Conservation (phyloP, 2,329 filamentous ascomycete species). For the Xylariaceae sp. region DNA sequence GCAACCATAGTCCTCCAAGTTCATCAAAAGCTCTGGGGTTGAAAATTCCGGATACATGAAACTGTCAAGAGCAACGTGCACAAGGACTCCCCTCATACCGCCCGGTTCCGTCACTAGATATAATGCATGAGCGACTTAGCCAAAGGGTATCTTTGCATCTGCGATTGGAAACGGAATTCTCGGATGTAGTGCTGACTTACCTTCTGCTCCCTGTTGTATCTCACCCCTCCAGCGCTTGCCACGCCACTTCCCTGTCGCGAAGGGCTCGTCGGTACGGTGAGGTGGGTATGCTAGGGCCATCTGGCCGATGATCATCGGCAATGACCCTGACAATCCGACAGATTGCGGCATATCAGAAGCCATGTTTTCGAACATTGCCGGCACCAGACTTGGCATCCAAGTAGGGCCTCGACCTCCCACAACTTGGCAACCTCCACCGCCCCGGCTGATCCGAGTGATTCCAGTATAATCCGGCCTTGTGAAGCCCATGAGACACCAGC, state of each 20-base stretch:
- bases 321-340: slow-evolving; percentile 11
- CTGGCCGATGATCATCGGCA: slow-evolving; percentile 14
- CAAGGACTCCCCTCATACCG: slow-evolving; percentile 13
- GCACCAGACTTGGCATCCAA: slow-evolving; percentile 18
- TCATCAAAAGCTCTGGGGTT: slow-evolving; percentile 1
- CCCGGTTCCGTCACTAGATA: slow-evolving; percentile 1
- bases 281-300: slow-evolving; percentile 17
- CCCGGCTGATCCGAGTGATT: slow-evolving; percentile 6
- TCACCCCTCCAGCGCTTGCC: slow-evolving; percentile 1
- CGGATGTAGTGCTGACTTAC: neutral
- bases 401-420: slow-evolving; percentile 9
- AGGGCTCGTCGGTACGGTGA: slow-evolving; percentile 11
- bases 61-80: slow-evolving; percentile 13
- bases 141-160: slow-evolving; percentile 3
- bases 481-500: slow-evolving; percentile 10
- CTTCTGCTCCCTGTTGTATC: neutral
- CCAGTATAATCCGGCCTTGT: slow-evolving; percentile 1
- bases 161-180: neutral
- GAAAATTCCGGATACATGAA: slow-evolving; percentile 5
- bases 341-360: neutral
- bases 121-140: neutral
- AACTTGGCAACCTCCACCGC: slow-evolving; percentile 1
- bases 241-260: slow-evolving; percentile 8
- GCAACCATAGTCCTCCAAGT: slow-evolving; percentile 6
- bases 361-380: slow-evolving; percentile 9